Conservation (phyloP, 768 basidiomycete genomes). For the Mrakia blollopis region DNA sequence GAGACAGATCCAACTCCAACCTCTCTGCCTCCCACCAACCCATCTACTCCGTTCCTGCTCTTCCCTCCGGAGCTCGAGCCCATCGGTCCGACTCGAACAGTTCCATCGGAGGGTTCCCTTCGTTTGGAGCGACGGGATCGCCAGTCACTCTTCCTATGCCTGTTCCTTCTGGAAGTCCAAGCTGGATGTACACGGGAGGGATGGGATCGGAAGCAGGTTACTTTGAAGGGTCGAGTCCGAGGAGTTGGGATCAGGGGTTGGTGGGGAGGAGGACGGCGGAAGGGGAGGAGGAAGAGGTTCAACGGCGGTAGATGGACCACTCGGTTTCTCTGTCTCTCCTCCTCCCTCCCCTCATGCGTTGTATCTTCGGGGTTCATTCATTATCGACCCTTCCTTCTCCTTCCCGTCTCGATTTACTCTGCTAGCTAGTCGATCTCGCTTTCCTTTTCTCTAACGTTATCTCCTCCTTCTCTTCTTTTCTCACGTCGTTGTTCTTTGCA, state of each 20-base stretch:
- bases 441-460: too few species aligned
- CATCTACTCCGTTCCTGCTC: not conserved
- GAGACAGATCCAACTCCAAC: not conserved
- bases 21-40: not conserved
- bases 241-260: not conserved
- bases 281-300: not conserved
- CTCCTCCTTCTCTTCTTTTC: too few species aligned
- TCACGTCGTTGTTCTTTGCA: too few species aligned
- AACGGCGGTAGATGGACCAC: not conserved
- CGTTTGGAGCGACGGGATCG: not conserved
- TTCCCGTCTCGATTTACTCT: too few species aligned
- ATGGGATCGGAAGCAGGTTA: not conserved
- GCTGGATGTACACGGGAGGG: not conserved
- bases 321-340: too few species aligned
- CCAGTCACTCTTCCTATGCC: not conserved
- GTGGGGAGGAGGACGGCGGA: not conserved
- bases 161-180: not conserved
- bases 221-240: not conserved
- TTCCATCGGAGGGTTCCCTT: not conserved
- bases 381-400: too few species aligned
- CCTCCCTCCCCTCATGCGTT: too few species aligned
- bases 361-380: too few species aligned
- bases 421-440: too few species aligned
- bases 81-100: not conserved
- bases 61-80: not conserved